Evolutionary conservation across 768 basidiomycete genomes (phyloP).

Genomic region (Favolaschia claudopus): DNA sequence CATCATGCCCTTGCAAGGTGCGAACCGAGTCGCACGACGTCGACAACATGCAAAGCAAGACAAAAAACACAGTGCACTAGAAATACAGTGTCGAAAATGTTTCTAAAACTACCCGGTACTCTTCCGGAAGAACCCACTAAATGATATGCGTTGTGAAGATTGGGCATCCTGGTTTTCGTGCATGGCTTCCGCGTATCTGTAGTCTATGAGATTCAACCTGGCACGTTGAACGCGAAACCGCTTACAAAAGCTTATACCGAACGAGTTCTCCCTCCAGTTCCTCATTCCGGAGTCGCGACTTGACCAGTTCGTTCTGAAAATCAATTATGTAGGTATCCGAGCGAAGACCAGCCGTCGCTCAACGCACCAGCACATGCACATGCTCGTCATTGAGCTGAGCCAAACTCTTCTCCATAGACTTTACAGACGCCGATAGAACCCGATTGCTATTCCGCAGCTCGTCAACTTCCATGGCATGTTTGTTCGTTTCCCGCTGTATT

Average conservation of each 20-base stretch:
- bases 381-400: conserved; percentile 86
- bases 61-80: conserved; percentile 1
- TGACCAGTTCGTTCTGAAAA: conserved; percentile 86
- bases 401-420: conserved; percentile 79
- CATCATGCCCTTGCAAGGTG: conserved; percentile 1
- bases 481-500: conserved; percentile 70
- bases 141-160: conserved; percentile 69
- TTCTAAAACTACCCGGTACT: neutral
- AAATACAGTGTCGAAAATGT: conserved; percentile 12
- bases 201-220: neutral
- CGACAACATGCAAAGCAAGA: neutral
- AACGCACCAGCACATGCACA: conserved; percentile 73
- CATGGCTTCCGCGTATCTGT: conserved; percentile 76
- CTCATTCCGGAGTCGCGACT: conserved; percentile 86
- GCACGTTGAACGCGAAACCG: conserved; percentile 16
- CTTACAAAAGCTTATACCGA: conserved; percentile 90
- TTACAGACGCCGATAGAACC: conserved; percentile 68
- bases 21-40: too few relatives aligned
- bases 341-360: neutral
- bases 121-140: conserved; percentile 32
- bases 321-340: neutral
- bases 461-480: conserved; percentile 87
- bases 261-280: conserved; percentile 95
- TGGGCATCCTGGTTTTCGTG: conserved; percentile 78
- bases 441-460: conserved; percentile 83